phyloP scores from a whole-genome alignment of 441 rosid genomes.

The Rhodomyrtus psidioides region DNA sequence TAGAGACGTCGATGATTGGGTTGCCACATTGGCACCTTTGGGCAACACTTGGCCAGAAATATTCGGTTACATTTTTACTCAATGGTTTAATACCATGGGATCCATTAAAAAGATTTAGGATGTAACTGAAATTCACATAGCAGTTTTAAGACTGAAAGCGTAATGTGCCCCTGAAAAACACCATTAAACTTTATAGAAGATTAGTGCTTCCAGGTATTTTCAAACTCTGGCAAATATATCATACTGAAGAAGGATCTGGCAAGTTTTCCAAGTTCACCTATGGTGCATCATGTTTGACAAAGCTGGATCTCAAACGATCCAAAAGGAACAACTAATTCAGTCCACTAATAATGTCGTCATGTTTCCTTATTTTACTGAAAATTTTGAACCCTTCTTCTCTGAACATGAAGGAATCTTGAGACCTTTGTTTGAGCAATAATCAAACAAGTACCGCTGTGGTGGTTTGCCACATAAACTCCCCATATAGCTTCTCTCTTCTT shows the following conservation, averaged over 20 bases:
- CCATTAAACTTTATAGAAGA: too few relatives aligned
- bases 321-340: neutral
- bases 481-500: accelerated
- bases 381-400: too few relatives aligned
- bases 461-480: neutral
- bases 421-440: neutral
- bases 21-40: neutral
- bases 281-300: too few relatives aligned
- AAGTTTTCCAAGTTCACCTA: too few relatives aligned
- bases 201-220: too few relatives aligned
- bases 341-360: neutral
- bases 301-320: too few relatives aligned
- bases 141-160: neutral
- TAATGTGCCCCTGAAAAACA: neutral
- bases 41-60: accelerated
- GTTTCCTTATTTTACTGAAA: neutral
- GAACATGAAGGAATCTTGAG: neutral
- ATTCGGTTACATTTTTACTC: neutral
- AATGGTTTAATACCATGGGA: neutral
- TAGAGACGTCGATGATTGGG: accelerated
- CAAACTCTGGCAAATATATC: too few relatives aligned
- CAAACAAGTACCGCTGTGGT: neutral
- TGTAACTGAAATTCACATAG: neutral
- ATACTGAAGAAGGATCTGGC: too few relatives aligned
- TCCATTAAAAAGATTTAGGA: neutral